These are phyloP conservation scores for Fraxinus platypoda DNA, from an alignment of 305 asterid genomes.

Conservation along the genomic window DNA sequence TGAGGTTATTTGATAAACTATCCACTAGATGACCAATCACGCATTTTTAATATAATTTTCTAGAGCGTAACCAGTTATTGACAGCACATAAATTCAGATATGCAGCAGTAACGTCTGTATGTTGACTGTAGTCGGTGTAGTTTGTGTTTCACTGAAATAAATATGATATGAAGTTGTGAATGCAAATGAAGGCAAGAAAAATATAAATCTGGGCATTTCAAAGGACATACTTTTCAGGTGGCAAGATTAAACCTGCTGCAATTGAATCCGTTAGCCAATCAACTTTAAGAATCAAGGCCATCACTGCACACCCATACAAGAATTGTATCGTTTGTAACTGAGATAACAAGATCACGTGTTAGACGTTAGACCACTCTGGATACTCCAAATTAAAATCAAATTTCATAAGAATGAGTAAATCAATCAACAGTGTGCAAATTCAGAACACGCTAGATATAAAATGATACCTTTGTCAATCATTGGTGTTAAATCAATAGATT, in stretches of 20 bases:
- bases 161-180: conserved; percentile 2
- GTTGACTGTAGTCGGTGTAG: conserved; percentile 1
- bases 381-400: conserved; percentile 11
- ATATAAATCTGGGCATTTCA: conserved; percentile 20
- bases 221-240: conserved; percentile 52
- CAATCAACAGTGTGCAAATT: conserved; percentile 27
- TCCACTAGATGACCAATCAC: background rate
- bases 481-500: background rate
- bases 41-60: background rate
- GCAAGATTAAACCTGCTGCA: conserved; percentile 58
- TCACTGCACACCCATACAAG: conserved; percentile 83
- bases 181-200: conserved; percentile 11
- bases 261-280: conserved; percentile 79
- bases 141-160: conserved; percentile 7
- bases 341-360: conserved; percentile 29
- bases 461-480: background rate
- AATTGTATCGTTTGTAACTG: conserved; percentile 81
- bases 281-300: conserved; percentile 58
- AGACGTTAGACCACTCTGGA: conserved; percentile 21
- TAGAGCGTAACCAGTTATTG: background rate
- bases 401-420: conserved; percentile 4
- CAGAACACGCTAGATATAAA: background rate
- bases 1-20: background rate
- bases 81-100: background rate
- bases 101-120: conserved; percentile 4